phyloP scores from a whole-genome alignment of 192 early-diverging fungal species.

The Coemansia sp. region DNA sequence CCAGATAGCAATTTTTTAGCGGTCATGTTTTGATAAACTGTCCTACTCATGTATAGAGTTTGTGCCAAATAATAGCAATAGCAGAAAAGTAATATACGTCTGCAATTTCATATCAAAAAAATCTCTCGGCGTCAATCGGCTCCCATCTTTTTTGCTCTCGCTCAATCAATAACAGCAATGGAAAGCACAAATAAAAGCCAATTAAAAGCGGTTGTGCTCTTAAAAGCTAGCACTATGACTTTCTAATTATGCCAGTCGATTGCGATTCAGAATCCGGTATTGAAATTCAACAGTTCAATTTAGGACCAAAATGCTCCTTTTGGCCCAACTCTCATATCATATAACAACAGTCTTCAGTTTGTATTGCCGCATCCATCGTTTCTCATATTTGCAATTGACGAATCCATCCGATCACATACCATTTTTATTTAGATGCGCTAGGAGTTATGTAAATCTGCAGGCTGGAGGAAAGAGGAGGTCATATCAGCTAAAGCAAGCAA shows the following conservation, averaged over 20 bases:
- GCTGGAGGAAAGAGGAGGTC: conserved; percentile 15
- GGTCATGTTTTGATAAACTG: background rate
- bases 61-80: background rate
- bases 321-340: background rate
- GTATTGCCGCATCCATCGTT: conserved; percentile 14
- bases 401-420: conserved; percentile 28
- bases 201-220: background rate
- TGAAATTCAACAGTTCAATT: background rate
- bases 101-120: background rate
- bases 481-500: background rate
- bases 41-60: background rate
- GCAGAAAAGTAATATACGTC: background rate
- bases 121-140: background rate
- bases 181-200: background rate
- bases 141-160: background rate
- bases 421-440: conserved; percentile 13
- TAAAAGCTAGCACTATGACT: background rate
- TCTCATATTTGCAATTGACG: background rate
- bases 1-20: background rate
- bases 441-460: conserved; percentile 8
- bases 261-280: background rate
- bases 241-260: background rate
- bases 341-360: background rate
- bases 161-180: background rate
- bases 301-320: background rate